Conservation (phyloP, 2,329 filamentous ascomycete species). For the Didymellaceae sp. region DNA sequence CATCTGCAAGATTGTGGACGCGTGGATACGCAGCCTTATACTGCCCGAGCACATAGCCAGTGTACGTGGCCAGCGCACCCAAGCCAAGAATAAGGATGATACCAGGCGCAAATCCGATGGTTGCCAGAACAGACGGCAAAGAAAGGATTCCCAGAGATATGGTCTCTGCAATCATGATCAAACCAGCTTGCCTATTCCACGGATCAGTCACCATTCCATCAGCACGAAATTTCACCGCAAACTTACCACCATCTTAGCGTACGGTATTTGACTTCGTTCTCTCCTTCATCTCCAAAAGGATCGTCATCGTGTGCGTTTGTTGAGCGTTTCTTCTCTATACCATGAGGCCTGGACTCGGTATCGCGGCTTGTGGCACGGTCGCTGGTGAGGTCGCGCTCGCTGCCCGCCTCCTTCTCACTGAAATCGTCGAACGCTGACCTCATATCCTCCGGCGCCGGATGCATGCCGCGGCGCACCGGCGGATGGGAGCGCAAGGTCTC, state of each 20-base stretch:
- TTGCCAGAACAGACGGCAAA: conserved; percentile 59
- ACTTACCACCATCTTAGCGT: conserved; percentile 56
- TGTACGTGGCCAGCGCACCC: conserved; percentile 64
- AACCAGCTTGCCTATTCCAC: conserved; percentile 5
- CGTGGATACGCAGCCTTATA: conserved; percentile 64
- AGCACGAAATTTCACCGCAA: conserved; percentile 14
- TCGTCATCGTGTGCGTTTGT: conserved; percentile 10
- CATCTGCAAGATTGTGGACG: conserved; percentile 62
- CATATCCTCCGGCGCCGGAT: conserved; percentile 1
- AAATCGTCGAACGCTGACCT: conserved; percentile 1
- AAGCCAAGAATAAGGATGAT: conserved; percentile 60
- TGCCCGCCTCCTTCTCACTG: conserved; percentile 5
- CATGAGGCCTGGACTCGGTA: background rate
- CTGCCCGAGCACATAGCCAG: conserved; percentile 64
- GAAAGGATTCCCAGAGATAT: conserved; percentile 62
- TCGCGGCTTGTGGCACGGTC: conserved; percentile 4
- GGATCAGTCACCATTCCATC: background rate
- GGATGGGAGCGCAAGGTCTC: conserved; percentile 8
- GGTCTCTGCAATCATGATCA: conserved; percentile 63
- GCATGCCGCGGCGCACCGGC: conserved; percentile 12
- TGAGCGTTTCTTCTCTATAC: background rate
- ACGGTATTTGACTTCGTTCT: conserved; percentile 56
- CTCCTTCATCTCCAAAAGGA: conserved; percentile 35
- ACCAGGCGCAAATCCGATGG: conserved; percentile 60
- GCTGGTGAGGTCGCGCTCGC: conserved; percentile 7